These are phyloP conservation scores for Acrodontium crateriforme DNA, from an alignment of 2,329 filamentous ascomycete species.

Conservation along the genomic window DNA sequence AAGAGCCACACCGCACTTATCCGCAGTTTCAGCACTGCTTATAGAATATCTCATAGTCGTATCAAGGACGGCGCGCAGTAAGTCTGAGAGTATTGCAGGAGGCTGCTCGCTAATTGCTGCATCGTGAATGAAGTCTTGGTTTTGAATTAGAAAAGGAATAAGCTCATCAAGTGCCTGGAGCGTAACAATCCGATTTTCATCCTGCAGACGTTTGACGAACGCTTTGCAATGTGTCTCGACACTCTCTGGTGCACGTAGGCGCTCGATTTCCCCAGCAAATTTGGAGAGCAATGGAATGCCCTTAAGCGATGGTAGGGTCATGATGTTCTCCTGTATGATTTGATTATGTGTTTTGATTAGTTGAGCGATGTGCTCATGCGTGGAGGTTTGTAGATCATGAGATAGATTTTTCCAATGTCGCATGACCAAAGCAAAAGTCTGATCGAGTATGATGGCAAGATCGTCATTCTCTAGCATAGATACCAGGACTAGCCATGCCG, in stretches of 20 bases:
- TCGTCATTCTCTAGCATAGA: constrained; percentile 63
- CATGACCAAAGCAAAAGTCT: constrained; percentile 76
- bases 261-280: constrained; percentile 51
- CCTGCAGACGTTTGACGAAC: constrained; percentile 59
- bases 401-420: constrained; percentile 64
- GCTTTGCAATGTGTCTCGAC: constrained; percentile 52
- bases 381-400: constrained; percentile 43
- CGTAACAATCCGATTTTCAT: constrained; percentile 79
- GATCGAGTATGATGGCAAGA: constrained; percentile 65
- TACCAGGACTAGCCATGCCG: constrained; percentile 72
- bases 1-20: constrained; percentile 66
- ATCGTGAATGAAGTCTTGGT: constrained; percentile 68
- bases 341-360: constrained; percentile 50
- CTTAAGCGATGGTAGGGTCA: constrained; percentile 64
- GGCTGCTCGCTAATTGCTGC: constrained; percentile 74
- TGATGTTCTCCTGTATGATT: constrained; percentile 52
- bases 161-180: constrained; percentile 70
- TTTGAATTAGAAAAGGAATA: constrained; percentile 52
- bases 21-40: constrained; percentile 50
- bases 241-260: constrained; percentile 52
- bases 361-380: constrained; percentile 48
- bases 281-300: constrained; percentile 55
- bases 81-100: constrained; percentile 53
- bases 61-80: constrained; percentile 71
- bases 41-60: constrained; percentile 69